Percentiles rank a stretch among this genome's conserved stretches.
phyloP scores from a whole-genome alignment of 2,329 filamentous ascomycete genomes.

The Nigrospora sphaerica region DNA sequence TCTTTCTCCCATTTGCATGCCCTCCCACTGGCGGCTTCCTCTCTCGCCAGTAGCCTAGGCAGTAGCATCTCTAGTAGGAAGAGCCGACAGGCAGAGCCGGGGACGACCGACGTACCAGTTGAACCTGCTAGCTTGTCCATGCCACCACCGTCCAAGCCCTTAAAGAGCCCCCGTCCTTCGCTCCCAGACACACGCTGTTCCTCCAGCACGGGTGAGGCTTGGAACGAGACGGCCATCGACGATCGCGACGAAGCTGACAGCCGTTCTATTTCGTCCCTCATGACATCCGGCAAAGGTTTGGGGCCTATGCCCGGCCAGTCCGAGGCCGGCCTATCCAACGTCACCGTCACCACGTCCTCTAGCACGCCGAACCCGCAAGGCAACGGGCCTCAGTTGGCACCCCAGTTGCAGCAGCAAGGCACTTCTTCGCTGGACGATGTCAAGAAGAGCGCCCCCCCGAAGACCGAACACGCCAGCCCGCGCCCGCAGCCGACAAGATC shows the following conservation, averaged over 20 bases:
- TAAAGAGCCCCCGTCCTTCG: slow-evolving; percentile 33
- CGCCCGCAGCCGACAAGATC: slow-evolving; percentile 46
- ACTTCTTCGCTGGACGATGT: slow-evolving; percentile 35
- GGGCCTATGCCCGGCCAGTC: slow-evolving; percentile 33
- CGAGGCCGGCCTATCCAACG: slow-evolving; percentile 42
- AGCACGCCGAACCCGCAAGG: slow-evolving; percentile 31
- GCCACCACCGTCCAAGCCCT: slow-evolving; percentile 43
- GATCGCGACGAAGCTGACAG: slow-evolving; percentile 28
- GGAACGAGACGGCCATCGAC: slow-evolving; percentile 37
- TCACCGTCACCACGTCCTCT: slow-evolving; percentile 48
- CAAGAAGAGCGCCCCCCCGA: slow-evolving; percentile 28
- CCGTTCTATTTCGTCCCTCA: slow-evolving; percentile 37
- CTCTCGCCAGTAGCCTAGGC: slow-evolving; percentile 15
- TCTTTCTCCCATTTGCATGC: slow-evolving; percentile 26
- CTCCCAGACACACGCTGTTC: slow-evolving; percentile 34
- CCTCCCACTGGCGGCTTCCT: slow-evolving; percentile 32
- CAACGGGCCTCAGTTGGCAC: slow-evolving; percentile 35
- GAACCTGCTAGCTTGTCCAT: slow-evolving; percentile 58
- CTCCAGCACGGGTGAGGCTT: slow-evolving; percentile 32
- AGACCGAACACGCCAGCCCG: slow-evolving; percentile 17
- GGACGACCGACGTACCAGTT: slow-evolving; percentile 48
- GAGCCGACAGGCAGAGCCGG: slow-evolving; percentile 49
- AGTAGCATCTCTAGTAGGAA: slow-evolving; percentile 38
- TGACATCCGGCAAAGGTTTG: slow-evolving; percentile 36
- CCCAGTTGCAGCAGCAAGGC: slow-evolving; percentile 31